Evolutionary conservation across 1,139 yeast species (phyloP), one percentile per base, ranked within the genome.

Genomic region (Debaryomycetaceae sp.): DNA sequence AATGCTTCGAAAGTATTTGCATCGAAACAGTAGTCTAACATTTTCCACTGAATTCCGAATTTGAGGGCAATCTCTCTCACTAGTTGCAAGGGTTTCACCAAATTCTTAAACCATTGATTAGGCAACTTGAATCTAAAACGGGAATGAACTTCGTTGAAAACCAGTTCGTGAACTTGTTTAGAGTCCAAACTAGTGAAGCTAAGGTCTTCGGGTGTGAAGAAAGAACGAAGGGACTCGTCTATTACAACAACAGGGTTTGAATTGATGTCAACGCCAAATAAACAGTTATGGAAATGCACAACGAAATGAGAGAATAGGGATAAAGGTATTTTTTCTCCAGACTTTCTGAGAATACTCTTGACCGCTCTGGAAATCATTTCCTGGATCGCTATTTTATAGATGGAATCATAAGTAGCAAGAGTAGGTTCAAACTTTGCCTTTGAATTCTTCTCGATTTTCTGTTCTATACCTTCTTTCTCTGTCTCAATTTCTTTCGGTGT

Each of bases 31-130:
- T 79, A 84, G 17, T 70, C 63, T 49, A 69, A 74, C n/a, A 79
- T 63, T 52, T 72, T 69, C 88, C 96, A 85, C 70, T 93, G 99
- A 47, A 93, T 80, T 67, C 99, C 99, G 54, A 84, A 80, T 65
- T 87, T 85, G 45, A 74, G 58, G 13, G 96, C 83, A 49, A 90
- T 74, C 51, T 85, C 89, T 68, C 93, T 81, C 59, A 88, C 72
- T 44, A 89, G 61, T 47, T 78, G 77, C 27, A 68, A 52, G 13
- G 77, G 73, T 37, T 63, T 67, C 40, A 75, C 53, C 34, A 50
- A 42, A 1, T 55, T 42, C 4, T 55, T 45, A 35, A 65, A 46
- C 85, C 87, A 85, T 45, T 72, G 64, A 1, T 58, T 63, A 4
- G 82, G 70, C 42, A 89, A 71, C 0, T 61, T 55, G 59, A 72